Percentiles rank a stretch among this genome's conserved stretches.
phyloP scores from a whole-genome alignment of 495 filamentous ascomycete genomes.

The Daldinia bambusicola region DNA sequence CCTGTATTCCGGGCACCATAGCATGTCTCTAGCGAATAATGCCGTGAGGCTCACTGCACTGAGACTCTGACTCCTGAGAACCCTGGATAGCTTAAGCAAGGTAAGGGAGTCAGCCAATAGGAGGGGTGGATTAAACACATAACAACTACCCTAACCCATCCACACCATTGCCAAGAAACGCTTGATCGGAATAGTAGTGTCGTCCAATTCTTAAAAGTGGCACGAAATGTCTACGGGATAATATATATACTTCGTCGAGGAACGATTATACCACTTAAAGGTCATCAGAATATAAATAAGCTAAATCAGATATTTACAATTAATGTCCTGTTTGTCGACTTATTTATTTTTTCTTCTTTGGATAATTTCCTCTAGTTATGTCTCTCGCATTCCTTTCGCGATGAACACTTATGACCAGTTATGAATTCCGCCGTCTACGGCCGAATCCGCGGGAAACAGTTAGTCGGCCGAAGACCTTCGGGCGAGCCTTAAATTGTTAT shows the following conservation, averaged over 20 bases:
- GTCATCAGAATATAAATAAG: neutral
- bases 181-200: neutral
- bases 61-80: no score
- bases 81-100: neutral
- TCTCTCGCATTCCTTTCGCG: neutral
- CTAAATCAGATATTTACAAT: neutral
- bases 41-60: no score
- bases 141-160: neutral
- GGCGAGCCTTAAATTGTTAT: neutral
- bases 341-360: no score
- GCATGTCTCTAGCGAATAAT: no score
- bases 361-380: neutral
- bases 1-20: no score
- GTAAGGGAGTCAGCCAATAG: no score
- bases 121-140: no score
- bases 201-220: neutral
- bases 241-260: neutral
- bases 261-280: neutral
- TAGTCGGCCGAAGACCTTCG: no score
- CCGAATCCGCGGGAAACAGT: neutral
- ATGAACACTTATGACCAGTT: neutral
- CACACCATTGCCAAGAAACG: neutral
- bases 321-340: neutral
- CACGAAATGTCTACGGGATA: neutral
- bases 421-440: neutral